Evolutionary conservation across 1,284 basidiomycete species (phyloP).

Genomic region (Malassezia yamatoensis): DNA sequence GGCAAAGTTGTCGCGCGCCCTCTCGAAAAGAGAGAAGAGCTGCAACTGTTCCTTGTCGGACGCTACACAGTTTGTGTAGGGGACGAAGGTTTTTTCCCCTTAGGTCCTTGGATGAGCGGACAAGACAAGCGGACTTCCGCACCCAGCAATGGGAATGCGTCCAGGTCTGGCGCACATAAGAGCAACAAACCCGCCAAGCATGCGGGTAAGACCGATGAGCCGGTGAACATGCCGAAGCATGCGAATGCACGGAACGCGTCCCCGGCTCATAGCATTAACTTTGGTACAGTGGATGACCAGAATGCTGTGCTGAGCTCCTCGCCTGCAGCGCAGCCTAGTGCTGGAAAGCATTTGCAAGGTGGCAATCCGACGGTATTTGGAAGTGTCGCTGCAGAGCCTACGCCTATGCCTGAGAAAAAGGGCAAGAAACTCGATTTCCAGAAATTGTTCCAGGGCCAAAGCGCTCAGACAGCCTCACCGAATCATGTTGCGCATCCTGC

Average conservation of each 20-base stretch:
- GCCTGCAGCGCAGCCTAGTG: slow-evolving; percentile 46
- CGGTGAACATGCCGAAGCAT: slow-evolving; percentile 16
- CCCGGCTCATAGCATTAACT: slow-evolving; percentile 43
- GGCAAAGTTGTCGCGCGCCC: neutral
- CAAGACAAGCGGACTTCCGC: slow-evolving; percentile 15
- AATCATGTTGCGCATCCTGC: neutral
- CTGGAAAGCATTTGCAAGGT: slow-evolving; percentile 40
- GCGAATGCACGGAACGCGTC: slow-evolving; percentile 7
- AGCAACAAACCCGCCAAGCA: slow-evolving; percentile 17
- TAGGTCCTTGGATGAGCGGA: slow-evolving; percentile 12
- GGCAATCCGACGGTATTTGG: slow-evolving; percentile 48
- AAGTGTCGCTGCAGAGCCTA: slow-evolving; percentile 35
- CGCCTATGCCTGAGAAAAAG: slow-evolving; percentile 41
- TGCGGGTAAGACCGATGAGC: slow-evolving; percentile 16
- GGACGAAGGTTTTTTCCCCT: neutral
- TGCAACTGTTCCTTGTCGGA: neutral
- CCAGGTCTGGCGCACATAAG: slow-evolving; percentile 14
- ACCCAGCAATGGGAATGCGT: slow-evolving; percentile 1
- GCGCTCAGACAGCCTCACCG: neutral
- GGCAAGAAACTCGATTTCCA: slow-evolving; percentile 46
- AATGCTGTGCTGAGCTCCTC: slow-evolving; percentile 49
- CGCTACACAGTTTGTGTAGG: neutral
- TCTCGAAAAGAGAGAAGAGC: slow-evolving; percentile 3
- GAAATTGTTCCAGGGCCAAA: slow-evolving; percentile 43
- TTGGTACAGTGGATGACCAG: slow-evolving; percentile 49